Conservation (phyloP, 345 rosid species). For the Boechera stricta region DNA sequence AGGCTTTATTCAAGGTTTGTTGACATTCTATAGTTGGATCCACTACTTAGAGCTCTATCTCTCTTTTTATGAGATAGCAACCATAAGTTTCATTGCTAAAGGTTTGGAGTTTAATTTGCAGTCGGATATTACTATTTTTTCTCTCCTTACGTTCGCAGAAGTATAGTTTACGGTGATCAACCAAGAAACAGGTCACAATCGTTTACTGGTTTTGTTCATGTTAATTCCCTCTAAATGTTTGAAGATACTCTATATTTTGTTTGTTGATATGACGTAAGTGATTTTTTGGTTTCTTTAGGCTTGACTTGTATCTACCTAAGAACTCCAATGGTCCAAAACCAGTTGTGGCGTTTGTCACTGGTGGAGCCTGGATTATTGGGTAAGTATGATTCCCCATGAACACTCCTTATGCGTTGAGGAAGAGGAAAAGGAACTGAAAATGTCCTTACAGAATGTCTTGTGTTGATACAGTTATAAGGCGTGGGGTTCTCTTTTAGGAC, state of each 20-base stretch:
- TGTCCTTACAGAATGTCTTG: conserved; percentile 34
- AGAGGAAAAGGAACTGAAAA: neutral
- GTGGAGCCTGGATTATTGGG: conserved; percentile 99
- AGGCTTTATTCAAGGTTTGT: conserved; percentile 92
- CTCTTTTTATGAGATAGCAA: conserved; percentile 1
- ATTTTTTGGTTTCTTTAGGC: conserved; percentile 54
- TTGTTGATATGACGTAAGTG: neutral
- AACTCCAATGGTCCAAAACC: conserved; percentile 75
- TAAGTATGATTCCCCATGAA: conserved; percentile 46
- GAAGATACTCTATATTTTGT: conserved; percentile 11
- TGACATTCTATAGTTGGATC: conserved; percentile 6
- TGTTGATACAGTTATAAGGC: conserved; percentile 85
- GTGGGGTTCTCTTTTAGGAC: conserved; percentile 98
- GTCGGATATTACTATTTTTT: conserved; percentile 93
- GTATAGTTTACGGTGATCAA: conserved; percentile 87
- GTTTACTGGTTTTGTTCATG: neutral
- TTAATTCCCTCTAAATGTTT: neutral
- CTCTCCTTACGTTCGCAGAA: conserved; percentile 74
- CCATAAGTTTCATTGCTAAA: conserved; percentile 37
- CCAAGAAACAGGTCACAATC: conserved; percentile 85
- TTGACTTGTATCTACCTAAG: conserved; percentile 91
- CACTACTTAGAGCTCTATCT: neutral
- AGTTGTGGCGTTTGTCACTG: conserved; percentile 90
- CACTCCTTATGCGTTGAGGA: neutral
- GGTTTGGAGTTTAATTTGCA: conserved; percentile 53